These are phyloP conservation scores for Setaria italica DNA, from an alignment of 202 grass and related monocot genomes.

Conservation along the genomic window DNA sequence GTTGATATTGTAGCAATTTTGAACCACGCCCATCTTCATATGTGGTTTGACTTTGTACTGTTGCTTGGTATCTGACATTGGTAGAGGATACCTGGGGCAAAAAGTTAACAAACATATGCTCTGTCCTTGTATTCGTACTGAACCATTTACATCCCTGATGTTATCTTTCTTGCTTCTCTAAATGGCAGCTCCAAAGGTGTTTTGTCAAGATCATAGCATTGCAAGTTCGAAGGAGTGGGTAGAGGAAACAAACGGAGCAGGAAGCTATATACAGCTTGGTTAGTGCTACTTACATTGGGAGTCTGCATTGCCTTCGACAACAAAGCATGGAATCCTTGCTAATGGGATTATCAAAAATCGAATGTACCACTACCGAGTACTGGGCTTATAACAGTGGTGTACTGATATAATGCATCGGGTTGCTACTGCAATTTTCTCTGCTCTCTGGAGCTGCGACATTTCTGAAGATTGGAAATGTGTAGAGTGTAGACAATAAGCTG, in stretches of 20 bases:
- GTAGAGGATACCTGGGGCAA: background rate
- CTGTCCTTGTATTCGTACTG: background rate
- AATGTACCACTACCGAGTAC: background rate
- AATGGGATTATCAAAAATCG: background rate
- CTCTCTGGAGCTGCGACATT: background rate
- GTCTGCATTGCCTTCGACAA: background rate
- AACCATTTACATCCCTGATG: background rate
- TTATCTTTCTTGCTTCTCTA: background rate
- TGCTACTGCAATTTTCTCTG: background rate
- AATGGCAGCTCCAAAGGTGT: conserved; percentile 87
- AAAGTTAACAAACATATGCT: background rate
- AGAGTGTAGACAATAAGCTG: background rate
- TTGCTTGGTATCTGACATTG: background rate
- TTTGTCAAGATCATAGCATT: conserved; percentile 71
- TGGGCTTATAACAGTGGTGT: background rate
- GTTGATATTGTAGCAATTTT: conserved; percentile 4
- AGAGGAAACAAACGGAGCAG: background rate
- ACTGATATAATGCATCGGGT: background rate
- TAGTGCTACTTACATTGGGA: background rate
- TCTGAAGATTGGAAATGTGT: background rate
- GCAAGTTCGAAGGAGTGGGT: background rate
- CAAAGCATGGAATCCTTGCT: background rate
- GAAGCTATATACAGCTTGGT: background rate
- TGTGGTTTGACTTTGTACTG: background rate
- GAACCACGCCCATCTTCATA: background rate